Conservation (phyloP, 257 asterid genomes). For the Solanum pimpinellifolium region DNA sequence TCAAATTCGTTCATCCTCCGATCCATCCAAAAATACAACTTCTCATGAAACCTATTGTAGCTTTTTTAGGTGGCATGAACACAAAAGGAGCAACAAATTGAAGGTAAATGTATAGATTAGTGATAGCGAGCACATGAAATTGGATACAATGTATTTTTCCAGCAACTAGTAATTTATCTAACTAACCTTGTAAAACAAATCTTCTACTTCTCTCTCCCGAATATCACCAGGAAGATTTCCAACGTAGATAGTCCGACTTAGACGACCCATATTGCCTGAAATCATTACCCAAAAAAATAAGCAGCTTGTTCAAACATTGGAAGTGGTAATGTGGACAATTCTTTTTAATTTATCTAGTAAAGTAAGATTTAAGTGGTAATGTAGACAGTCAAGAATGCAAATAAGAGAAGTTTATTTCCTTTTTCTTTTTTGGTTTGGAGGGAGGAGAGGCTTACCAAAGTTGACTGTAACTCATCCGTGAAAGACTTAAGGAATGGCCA, state of each 20-base stretch:
- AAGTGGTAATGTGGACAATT: background rate
- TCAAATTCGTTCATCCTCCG: background rate
- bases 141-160: background rate
- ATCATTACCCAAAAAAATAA: background rate
- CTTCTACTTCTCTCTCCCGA: conserved; percentile 72
- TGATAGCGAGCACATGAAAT: background rate
- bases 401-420: background rate
- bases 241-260: conserved; percentile 60
- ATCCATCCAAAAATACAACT: background rate
- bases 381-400: background rate
- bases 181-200: conserved; percentile 67
- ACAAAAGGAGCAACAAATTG: background rate
- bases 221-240: conserved; percentile 82
- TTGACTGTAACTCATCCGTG: background rate
- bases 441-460: background rate
- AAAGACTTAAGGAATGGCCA: background rate
- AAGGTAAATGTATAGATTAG: background rate
- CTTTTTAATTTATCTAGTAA: background rate
- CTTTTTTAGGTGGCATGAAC: background rate
- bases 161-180: background rate
- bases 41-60: background rate
- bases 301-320: background rate
- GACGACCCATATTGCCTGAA: conserved; percentile 52
- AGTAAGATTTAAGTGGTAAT: background rate
- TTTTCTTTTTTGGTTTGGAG: background rate